phyloP scores from a whole-genome alignment of 306 rosid genomes.

The cucumber (Cucumis sativus) region DNA sequence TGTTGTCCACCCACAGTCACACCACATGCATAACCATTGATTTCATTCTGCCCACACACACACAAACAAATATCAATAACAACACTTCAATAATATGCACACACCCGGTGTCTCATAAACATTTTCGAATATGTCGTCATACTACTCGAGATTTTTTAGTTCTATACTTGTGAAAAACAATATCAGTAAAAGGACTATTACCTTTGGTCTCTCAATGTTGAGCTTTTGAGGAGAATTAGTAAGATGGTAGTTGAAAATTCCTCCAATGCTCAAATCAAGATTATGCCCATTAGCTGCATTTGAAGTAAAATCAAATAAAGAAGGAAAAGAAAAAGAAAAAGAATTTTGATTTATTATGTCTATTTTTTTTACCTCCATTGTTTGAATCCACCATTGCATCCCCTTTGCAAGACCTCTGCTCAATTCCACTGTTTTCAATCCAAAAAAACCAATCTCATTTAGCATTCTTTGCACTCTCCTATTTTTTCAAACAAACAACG shows the following conservation, averaged over 20 bases:
- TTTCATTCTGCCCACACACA: conserved; percentile 17
- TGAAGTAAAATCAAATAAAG: neutral
- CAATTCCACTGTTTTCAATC: neutral
- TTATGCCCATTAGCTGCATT: conserved; percentile 29
- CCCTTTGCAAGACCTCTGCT: neutral
- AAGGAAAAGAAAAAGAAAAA: neutral
- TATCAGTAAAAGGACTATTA: neutral
- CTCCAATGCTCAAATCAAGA: conserved; percentile 44
- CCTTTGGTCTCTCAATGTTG: conserved; percentile 20
- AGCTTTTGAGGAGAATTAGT: conserved; percentile 7
- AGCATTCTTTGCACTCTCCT: neutral
- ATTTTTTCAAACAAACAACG: neutral
- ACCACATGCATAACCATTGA: neutral
- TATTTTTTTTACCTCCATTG: neutral
- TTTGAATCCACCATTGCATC: neutral
- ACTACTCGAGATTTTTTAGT: no score
- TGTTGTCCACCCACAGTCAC: neutral
- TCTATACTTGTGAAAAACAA: no score
- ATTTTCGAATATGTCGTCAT: no score
- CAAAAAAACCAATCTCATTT: neutral
- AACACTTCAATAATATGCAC: neutral
- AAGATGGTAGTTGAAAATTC: conserved; percentile 10
- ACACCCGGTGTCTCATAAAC: no score
- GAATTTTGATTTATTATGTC: neutral
- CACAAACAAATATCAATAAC: no score